Conservation (phyloP, 139 green algal genomes). For the Desmodesmus armatus region DNA sequence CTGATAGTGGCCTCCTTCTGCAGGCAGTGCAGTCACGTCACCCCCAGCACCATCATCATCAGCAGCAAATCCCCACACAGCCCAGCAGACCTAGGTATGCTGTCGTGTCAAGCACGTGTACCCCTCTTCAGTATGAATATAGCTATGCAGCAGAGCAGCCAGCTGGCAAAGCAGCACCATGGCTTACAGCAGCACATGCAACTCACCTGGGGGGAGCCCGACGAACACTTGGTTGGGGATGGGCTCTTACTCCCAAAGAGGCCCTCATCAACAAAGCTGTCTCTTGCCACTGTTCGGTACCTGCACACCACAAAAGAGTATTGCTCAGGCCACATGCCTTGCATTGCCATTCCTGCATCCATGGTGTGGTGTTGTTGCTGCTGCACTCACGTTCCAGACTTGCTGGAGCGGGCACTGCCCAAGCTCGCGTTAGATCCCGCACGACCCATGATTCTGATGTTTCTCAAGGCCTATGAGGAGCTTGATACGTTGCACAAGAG, state of each 20-base stretch:
- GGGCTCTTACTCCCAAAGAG: conserved; percentile 52
- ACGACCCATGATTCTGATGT: conserved; percentile 8
- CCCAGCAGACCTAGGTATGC: background rate
- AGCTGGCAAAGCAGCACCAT: background rate
- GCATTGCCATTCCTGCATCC: background rate
- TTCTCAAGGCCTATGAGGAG: background rate
- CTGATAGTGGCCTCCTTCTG: background rate
- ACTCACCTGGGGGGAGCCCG: too few species aligned
- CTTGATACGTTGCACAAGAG: too few species aligned
- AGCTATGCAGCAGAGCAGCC: background rate
- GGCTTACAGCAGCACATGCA: background rate
- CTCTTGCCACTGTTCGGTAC: conserved; percentile 58
- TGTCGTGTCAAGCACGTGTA: background rate
- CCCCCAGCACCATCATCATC: background rate
- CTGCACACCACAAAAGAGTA: background rate
- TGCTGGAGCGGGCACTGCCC: conserved; percentile 25
- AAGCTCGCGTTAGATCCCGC: conserved; percentile 20
- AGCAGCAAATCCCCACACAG: background rate
- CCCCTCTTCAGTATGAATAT: background rate
- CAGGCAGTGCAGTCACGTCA: background rate
- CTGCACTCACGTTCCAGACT: conserved; percentile 6
- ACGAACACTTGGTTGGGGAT: too few species aligned
- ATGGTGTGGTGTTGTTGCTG: background rate
- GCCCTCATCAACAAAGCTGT: conserved; percentile 64
- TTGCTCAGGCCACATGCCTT: background rate